Conservation (phyloP, 2,329 filamentous ascomycete genomes). For the Alternaria angustiovoidea region DNA sequence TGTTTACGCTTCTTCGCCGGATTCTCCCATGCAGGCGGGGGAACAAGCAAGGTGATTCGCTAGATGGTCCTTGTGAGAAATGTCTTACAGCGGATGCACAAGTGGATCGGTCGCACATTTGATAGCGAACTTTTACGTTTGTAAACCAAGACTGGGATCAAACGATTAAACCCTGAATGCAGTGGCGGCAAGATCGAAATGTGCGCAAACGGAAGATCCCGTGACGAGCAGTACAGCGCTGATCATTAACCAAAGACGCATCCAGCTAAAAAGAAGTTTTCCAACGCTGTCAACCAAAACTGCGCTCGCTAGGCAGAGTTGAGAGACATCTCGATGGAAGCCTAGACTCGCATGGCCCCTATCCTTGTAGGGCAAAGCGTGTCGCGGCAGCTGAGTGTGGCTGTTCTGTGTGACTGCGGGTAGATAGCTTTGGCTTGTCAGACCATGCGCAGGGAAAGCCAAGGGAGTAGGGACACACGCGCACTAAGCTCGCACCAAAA, state of each 20-base stretch:
- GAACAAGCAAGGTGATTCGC: not conserved
- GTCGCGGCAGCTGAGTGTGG: slow-evolving; percentile 10
- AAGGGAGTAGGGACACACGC: not conserved
- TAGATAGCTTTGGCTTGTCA: not conserved
- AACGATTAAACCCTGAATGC: not conserved
- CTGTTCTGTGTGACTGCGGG: slow-evolving; percentile 4
- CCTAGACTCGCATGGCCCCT: slow-evolving; percentile 11
- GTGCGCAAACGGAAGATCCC: not conserved
- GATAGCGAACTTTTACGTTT: slow-evolving; percentile 3
- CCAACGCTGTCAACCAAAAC: not conserved
- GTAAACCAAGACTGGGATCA: not conserved
- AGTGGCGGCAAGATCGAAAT: not conserved
- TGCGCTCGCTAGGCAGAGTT: slow-evolving; percentile 1
- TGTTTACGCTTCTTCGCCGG: not conserved
- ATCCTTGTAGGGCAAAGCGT: slow-evolving; percentile 4
- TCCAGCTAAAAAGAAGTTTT: slow-evolving; percentile 4
- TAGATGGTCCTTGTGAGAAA: not conserved
- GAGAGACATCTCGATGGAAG: slow-evolving; percentile 2
- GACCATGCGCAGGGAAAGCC: not conserved
- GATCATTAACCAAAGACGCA: not conserved
- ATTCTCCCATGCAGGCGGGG: not conserved
- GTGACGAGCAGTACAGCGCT: not conserved
- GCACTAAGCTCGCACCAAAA: not conserved
- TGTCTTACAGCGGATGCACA: slow-evolving; percentile 4
- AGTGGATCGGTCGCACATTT: slow-evolving; percentile 7